Evolutionary conservation across 1,284 basidiomycete species (phyloP), one percentile per base, ranked within the genome.

Genomic region (Naganishia liquefaciens): DNA sequence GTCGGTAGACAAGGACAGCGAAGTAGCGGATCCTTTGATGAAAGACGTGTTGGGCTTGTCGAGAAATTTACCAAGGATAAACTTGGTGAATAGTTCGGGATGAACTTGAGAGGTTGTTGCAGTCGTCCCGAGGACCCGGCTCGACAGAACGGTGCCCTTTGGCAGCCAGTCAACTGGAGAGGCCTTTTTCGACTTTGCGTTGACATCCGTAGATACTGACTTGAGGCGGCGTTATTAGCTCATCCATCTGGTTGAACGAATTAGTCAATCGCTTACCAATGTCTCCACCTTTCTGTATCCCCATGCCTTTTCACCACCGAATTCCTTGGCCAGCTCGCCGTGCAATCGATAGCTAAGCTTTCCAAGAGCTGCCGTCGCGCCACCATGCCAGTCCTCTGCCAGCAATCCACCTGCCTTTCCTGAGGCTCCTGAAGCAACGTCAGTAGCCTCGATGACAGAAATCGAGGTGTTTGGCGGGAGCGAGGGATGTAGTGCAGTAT

Each of bases 401-500:
- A 97, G 83, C n/a, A 97, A 86, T 0, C 93, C 93, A 2, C 92
- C 93, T 0, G 91, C 89, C 75, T 95, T 95, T 5, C 93, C 93
- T 0, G 87, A 90, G 0, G 93, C 91, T 0, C 78, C 85, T 6
- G 82, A 79, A 0, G 84, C 84, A 15, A 84, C 77, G 5, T 72
- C 75, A 0, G 88, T 90, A 3, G 90, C 88, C 78, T 97, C 93
- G 55, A 96, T 76, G 6, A 97, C 75, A 1, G 79, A 81, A 62
- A 82, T 74, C 30, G 82, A 89, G 5, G 58, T 43, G 37, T 46
- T 46, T 49, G 71, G 47, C 11, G 67, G 63, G 5, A 70, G 68
- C 19, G 68, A 53, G 13, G 74, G 68, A 28, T 70, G 72, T 40
- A 68, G 72, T 33, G 73, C 62, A 50, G 73, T 67, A 66, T 76